Evolutionary conservation across 371 early-diverging fungal genomes (phyloP).

Genomic region (Zychaea mexicana): DNA sequence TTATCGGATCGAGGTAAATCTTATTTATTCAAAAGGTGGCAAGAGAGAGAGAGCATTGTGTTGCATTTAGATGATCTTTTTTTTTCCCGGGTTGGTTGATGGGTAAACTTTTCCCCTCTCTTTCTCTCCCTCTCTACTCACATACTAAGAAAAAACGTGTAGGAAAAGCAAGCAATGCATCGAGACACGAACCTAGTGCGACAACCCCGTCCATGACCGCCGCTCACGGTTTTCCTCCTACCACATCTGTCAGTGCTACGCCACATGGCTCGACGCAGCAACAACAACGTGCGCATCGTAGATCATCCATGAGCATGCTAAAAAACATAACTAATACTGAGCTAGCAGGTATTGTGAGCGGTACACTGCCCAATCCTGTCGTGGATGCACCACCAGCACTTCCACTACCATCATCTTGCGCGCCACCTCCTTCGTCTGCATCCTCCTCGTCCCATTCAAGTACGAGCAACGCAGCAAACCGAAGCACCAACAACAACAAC

Average conservation of each 20-base stretch:
- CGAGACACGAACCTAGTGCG: not conserved
- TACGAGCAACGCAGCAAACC: conserved; percentile 1
- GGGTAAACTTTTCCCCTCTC: not conserved
- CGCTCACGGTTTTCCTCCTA: not conserved
- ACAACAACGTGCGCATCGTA: conserved; percentile 16
- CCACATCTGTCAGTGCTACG: not conserved
- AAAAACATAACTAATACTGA: conserved; percentile 28
- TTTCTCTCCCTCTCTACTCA: no score
- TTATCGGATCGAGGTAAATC: conserved; percentile 11
- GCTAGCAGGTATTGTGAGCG: conserved; percentile 32
- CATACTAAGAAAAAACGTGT: no score
- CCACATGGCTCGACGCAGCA: not conserved
- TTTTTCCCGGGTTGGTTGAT: no score
- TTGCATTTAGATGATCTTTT: no score
- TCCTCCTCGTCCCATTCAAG: not conserved
- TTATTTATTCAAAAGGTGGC: no score
- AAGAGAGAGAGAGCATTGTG: no score
- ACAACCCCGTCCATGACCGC: not conserved
- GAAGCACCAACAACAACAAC: no score
- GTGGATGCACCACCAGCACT: conserved; percentile 16
- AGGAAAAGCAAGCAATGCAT: not conserved
- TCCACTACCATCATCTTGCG: not conserved
- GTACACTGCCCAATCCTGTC: conserved; percentile 30
- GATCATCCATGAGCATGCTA: conserved; percentile 35
- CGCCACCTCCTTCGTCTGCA: not conserved